Conservation (phyloP, 441 rosid genomes). For the Arabidopsis lyrata region DNA sequence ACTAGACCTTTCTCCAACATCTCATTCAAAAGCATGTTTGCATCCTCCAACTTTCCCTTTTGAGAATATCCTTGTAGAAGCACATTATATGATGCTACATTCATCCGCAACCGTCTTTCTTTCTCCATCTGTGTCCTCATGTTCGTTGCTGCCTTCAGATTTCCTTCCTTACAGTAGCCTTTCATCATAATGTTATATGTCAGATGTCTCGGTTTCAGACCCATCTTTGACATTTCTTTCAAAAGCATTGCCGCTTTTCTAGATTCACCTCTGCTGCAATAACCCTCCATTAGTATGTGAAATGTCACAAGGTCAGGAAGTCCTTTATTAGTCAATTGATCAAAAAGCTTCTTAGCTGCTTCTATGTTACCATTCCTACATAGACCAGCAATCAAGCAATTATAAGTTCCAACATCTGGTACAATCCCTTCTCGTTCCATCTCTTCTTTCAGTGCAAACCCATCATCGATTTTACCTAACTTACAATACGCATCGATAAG, state of each 20-base stretch:
- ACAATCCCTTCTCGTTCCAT: constrained; percentile 59
- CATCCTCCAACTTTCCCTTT: constrained; percentile 73
- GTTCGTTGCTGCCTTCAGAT: constrained; percentile 66
- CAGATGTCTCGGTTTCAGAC: constrained; percentile 66
- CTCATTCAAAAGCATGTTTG: constrained; percentile 81
- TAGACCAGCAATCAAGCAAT: constrained; percentile 74
- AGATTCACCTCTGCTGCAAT: constrained; percentile 62
- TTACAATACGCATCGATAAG: constrained; percentile 76
- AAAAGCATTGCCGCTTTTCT: constrained; percentile 63
- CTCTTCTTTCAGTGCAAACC: constrained; percentile 50
- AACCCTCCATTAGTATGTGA: constrained; percentile 66
- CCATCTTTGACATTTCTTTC: constrained; percentile 58
- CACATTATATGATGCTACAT: constrained; percentile 70
- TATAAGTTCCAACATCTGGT: constrained; percentile 69
- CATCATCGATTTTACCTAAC: constrained; percentile 61
- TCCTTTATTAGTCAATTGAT: constrained; percentile 53
- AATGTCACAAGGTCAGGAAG: constrained; percentile 65
- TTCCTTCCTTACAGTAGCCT: constrained; percentile 75
- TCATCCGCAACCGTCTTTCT: constrained; percentile 58
- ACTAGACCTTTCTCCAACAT: constrained; percentile 85
- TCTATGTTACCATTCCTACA: constrained; percentile 55
- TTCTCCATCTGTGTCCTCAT: constrained; percentile 72
- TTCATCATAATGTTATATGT: constrained; percentile 77
- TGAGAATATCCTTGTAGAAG: constrained; percentile 66
- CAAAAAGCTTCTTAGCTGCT: constrained; percentile 50